Evolutionary conservation across 352 stramenopile genomes (phyloP).

Genomic region (Phytophthora pluvialis): DNA sequence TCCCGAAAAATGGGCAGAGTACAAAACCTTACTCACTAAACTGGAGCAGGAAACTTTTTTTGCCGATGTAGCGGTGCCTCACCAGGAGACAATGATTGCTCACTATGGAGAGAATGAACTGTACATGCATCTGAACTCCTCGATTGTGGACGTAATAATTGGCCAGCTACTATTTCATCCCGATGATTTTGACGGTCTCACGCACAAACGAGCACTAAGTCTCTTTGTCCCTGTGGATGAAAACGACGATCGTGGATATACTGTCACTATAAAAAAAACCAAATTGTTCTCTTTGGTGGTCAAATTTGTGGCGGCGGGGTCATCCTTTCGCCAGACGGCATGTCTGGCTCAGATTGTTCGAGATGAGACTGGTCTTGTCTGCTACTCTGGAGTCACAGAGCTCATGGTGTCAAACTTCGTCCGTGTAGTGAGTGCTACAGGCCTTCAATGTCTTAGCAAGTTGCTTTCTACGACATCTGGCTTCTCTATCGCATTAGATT

Average conservation of each 20-base stretch:
- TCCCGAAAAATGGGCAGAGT: no score
- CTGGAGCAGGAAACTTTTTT: background rate
- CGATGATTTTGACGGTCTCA: conserved; percentile 2
- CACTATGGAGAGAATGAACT: conserved; percentile 1
- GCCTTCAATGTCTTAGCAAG: background rate
- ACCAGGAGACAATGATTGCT: conserved; percentile 1
- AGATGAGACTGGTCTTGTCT: no score
- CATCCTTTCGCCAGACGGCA: no score
- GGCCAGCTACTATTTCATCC: conserved; percentile 5
- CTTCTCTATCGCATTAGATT: background rate
- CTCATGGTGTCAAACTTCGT: no score
- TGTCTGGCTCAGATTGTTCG: no score
- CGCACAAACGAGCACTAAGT: background rate
- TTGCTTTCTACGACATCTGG: background rate
- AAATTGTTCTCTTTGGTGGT: background rate
- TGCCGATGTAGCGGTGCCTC: background rate
- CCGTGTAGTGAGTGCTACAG: background rate
- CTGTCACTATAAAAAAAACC: background rate
- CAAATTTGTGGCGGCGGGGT: background rate
- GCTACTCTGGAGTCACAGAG: no score
- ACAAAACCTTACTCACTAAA: background rate
- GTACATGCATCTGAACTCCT: background rate
- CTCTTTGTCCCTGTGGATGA: background rate
- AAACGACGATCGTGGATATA: background rate
- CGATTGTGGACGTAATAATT: conserved; percentile 7